These are phyloP conservation scores for Xanthoconium purpureum DNA, from an alignment of 768 basidiomycete genomes.

Conservation along the genomic window DNA sequence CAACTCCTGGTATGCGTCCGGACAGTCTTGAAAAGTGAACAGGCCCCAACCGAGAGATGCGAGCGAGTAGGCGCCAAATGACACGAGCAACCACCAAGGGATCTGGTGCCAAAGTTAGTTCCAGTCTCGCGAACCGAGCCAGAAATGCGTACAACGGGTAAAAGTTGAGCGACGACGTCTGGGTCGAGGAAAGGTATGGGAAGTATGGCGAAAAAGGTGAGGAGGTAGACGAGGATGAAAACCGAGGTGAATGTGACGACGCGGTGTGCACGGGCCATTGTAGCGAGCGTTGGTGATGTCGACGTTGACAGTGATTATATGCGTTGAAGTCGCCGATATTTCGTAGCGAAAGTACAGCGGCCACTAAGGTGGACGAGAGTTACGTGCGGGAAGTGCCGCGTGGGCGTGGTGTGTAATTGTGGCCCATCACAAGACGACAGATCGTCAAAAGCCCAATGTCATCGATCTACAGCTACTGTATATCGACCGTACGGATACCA, in stretches of 20 bases:
- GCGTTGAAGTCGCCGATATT: too few species aligned
- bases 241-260: slow-evolving; percentile 45
- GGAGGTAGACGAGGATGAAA: slow-evolving; percentile 43
- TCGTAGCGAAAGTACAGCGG: too few species aligned
- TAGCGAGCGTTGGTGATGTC: neutral
- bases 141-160: slow-evolving; percentile 16
- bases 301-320: too few species aligned
- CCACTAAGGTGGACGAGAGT: too few species aligned
- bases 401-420: too few species aligned
- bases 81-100: slow-evolving; percentile 80
- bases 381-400: too few species aligned
- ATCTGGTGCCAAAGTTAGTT: slow-evolving; percentile 25
- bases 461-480: too few species aligned
- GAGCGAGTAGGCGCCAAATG: slow-evolving; percentile 77
- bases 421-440: too few species aligned
- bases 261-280: slow-evolving; percentile 63
- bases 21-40: slow-evolving; percentile 71
- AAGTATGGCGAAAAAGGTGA: slow-evolving; percentile 10
- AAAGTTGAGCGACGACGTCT: neutral
- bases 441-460: too few species aligned
- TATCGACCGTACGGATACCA: too few species aligned
- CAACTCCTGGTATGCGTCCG: slow-evolving; percentile 73
- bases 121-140: neutral
- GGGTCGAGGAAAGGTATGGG: slow-evolving; percentile 15
- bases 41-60: slow-evolving; percentile 75